Evolutionary conservation across 2,329 filamentous ascomycete species (phyloP), one percentile per base, ranked within the genome.

Genomic region (Xylariaceae sp.): DNA sequence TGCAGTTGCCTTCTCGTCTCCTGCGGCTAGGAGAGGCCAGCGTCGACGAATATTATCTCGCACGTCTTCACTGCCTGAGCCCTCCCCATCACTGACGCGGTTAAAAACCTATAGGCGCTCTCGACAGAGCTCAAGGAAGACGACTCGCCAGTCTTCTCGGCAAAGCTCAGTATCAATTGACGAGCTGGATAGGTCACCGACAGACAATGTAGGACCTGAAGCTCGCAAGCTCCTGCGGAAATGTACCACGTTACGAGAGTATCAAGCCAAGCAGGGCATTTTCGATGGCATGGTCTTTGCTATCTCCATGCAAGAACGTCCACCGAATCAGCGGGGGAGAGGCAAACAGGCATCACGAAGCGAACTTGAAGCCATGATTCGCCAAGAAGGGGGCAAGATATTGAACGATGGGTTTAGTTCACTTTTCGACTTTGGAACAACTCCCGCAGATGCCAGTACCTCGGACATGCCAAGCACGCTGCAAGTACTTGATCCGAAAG

Each of bases 251-350:
- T 27, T 40, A 18, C 36, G 38, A 32, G 41, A 42, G 48, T 44
- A 43, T 34, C 40, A 44, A 45, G 24, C 36, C 13, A 44, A 36
- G 29, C 28, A 38, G 9, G 54, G 57, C 0, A 44, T 94, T 0
- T 95, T 97, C 53, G 65, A 74, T 1, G 79, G 81, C 29, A 95
- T 96, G 88, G 79, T 78, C 0, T 96, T 97, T 61, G 88, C 88
- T 0, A 74, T 95, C 9, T 90, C 88, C 0, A 86, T 88, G 46
- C 71, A 71, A 50, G 61, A 64, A 0, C 64, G 62, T 18, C 64
- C n/a, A n/a, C n/a, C n/a, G n/a, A n/a, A 67, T 15, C 64, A 67
- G 28, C 66, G 69, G 2, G 70, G 74, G 1, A 71, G 78, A 36
- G 71, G 70, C 12, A 65, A 65, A 7, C 63, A 59, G 32, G 55